Conservation (phyloP, 208 protist genomes). For the Leishmania mexicana region DNA sequence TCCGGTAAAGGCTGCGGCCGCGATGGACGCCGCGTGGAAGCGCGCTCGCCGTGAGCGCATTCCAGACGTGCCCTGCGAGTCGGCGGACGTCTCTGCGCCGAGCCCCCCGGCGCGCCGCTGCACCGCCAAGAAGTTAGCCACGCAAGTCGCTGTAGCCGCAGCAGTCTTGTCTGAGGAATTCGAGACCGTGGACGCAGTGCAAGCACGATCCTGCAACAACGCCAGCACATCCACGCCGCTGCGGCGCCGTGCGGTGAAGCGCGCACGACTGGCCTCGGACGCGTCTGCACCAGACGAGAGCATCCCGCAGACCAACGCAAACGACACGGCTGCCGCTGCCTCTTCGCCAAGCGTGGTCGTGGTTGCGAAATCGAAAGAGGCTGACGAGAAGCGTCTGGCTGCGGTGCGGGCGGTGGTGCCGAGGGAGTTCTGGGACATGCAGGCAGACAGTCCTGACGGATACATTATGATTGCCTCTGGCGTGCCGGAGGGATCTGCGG, state of each 20-base stretch:
- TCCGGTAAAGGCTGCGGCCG: constrained; percentile 16
- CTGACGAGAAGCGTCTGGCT: not conserved
- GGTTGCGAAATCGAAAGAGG: not conserved
- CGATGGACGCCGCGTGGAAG: constrained; percentile 24
- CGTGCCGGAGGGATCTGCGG: constrained; percentile 26
- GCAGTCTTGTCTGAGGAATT: not conserved
- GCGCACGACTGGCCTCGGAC: constrained; percentile 16
- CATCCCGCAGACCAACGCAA: no score
- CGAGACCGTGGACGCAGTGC: not conserved
- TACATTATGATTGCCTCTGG: constrained; percentile 68
- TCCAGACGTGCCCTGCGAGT: constrained; percentile 11
- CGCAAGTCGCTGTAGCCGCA: constrained; percentile 7
- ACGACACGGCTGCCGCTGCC: not conserved
- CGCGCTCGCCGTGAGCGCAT: constrained; percentile 19
- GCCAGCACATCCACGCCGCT: not conserved
- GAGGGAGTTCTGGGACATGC: constrained; percentile 56
- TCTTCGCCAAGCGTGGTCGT: not conserved
- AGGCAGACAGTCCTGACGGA: constrained; percentile 68
- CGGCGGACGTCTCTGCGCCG: constrained; percentile 7
- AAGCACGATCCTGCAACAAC: not conserved
- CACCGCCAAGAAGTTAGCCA: constrained; percentile 9
- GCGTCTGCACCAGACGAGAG: not conserved
- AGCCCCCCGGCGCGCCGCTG: constrained; percentile 50
- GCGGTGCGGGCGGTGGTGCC: constrained; percentile 30
- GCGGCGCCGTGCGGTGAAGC: constrained; percentile 35